Conservation (phyloP, 352 stramenopile species). For the Globisporangium spinosum region DNA sequence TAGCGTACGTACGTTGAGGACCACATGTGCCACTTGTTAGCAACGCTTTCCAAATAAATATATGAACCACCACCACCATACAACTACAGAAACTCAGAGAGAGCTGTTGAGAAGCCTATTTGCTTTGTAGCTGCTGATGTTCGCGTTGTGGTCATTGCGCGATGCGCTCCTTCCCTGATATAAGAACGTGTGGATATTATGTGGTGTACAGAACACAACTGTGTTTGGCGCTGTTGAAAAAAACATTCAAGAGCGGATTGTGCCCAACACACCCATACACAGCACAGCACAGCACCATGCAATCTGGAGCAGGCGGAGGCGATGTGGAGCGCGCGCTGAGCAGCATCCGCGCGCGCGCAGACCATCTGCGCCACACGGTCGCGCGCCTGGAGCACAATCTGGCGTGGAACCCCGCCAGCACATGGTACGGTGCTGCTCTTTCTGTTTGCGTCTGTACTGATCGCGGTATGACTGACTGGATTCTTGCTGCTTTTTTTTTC, state of each 20-base stretch:
- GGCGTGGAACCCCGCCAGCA: constrained; percentile 75
- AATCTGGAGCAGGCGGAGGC: constrained; percentile 32
- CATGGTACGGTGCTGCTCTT: constrained; percentile 41
- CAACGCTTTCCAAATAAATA: background rate
- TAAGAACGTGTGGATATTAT: background rate
- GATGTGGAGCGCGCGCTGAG: constrained; percentile 76
- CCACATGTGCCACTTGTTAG: background rate
- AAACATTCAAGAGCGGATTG: background rate
- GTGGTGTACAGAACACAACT: background rate
- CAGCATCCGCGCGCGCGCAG: constrained; percentile 75
- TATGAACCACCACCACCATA: background rate
- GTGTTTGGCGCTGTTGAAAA: background rate
- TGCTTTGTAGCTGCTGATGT: background rate
- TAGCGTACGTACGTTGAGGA: background rate
- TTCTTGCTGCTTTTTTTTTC: background rate
- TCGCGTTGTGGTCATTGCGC: background rate
- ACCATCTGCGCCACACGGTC: constrained; percentile 79
- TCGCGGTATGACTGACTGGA: background rate
- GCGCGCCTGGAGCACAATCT: constrained; percentile 72
- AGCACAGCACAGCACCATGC: constrained; percentile 29
- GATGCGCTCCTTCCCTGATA: background rate
- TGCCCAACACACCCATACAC: background rate
- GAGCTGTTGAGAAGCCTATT: background rate
- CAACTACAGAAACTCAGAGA: background rate
- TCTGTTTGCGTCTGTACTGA: background rate